Evolutionary conservation across 1,139 yeast genomes (phyloP).

Genomic region (Yamadazyma sp.): DNA sequence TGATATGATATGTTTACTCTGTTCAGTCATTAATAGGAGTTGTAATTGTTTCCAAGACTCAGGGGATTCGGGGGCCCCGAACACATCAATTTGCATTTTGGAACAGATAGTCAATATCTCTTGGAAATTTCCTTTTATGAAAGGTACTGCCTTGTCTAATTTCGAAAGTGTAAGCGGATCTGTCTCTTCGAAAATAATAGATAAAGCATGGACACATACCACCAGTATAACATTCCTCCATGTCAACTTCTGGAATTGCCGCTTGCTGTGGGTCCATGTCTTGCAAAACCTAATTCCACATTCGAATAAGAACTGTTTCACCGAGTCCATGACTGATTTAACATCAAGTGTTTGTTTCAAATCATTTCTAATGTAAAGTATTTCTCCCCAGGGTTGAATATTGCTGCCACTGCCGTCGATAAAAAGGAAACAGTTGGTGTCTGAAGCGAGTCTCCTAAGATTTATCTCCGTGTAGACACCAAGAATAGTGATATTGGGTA

Average conservation of each 20-base stretch:
- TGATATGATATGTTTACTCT: slow-evolving; percentile 8
- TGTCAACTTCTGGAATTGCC: background rate
- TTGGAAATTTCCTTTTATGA: slow-evolving; percentile 21
- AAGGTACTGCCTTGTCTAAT: slow-evolving; percentile 11
- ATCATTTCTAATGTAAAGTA: background rate
- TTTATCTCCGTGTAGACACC: slow-evolving; percentile 18
- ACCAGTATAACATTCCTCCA: slow-evolving; percentile 10
- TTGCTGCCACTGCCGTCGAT: slow-evolving; percentile 5
- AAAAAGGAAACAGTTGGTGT: slow-evolving; percentile 9
- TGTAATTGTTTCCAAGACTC: slow-evolving; percentile 16
- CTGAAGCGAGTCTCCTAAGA: slow-evolving; percentile 15
- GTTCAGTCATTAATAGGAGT: slow-evolving; percentile 13
- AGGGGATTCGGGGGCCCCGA: slow-evolving; percentile 12
- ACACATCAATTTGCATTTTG: slow-evolving; percentile 6
- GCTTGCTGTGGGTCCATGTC: background rate
- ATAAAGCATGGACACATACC: slow-evolving; percentile 19
- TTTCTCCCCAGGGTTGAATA: background rate
- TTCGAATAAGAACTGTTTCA: background rate
- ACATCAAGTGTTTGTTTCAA: no score
- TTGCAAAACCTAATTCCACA: background rate
- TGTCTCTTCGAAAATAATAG: slow-evolving; percentile 24
- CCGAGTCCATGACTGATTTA: no score
- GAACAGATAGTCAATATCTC: slow-evolving; percentile 19
- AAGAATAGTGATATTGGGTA: background rate
- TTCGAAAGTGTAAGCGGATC: slow-evolving; percentile 15